Evolutionary conservation across 2,329 filamentous ascomycete genomes (phyloP), one percentile per base, ranked within the genome.

Genomic region (Fusarium falciforme): DNA sequence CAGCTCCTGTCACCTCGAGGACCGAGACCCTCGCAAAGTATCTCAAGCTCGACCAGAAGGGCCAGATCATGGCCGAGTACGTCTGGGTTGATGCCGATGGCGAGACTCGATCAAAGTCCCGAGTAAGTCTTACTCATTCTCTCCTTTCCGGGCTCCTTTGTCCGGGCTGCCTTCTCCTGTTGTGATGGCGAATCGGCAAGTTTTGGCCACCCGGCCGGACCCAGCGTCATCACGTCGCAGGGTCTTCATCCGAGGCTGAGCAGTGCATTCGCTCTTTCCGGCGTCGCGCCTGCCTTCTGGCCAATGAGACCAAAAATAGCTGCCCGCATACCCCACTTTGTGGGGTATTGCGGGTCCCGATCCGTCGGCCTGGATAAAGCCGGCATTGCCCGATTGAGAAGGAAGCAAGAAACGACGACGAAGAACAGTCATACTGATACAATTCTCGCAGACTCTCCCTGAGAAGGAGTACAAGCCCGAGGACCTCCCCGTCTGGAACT

Each of bases 71-170:
- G 85, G 96, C 95, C 82, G 96, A 98, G 88, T 98, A 98, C 87
- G 92, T 98, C 89, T 98, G 96, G 96, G 93, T 98, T 83, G 95
- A 98, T 82, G 89, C 93, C 76, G 85, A 87, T 76, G 95, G 95
- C 83, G 92, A 93, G 81, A 90, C 94, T 79, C 95, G 96, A 81
- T 98, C 95, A 83, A 99, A 98, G 89, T 96, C 93, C 82, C 97
- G 95, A 90, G 96, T 98, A 89, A 89, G 94, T 89, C 75, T 76
- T 68, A 76, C 61, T 52, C 59, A 36, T 40, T 55, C 27, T 57
- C 49, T 10, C 65, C 6, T 42, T 29, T 10, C 61, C 61, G 40
- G 57, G 31, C 44, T 22, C 25, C 70, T 59, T 63, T 42, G 7
- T 44, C 54, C 66, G 55, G 27, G 6, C 36, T 31, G n/a, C 66